These are phyloP conservation scores for Mariannaea sp. DNA, from an alignment of 2,329 filamentous ascomycete genomes.

Conservation along the genomic window DNA sequence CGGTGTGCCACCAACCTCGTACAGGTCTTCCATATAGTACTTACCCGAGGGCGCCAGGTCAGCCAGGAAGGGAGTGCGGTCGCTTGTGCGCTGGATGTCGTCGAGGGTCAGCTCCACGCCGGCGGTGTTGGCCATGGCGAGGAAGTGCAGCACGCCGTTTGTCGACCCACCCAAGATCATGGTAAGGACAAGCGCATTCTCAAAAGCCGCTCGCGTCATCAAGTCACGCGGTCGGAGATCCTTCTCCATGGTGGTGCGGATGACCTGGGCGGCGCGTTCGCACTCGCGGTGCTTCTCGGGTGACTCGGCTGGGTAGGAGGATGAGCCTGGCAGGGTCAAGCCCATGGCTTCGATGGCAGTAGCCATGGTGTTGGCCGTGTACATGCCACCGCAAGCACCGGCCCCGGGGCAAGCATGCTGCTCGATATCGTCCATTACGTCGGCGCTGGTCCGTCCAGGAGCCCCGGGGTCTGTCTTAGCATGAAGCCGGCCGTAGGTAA, in stretches of 20 bases:
- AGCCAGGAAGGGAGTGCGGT: constrained; percentile 85
- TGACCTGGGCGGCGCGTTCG: constrained; percentile 77
- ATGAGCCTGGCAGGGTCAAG: constrained; percentile 81
- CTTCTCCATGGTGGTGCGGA: constrained; percentile 78
- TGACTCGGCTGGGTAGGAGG: constrained; percentile 78
- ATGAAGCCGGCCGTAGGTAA: constrained; percentile 76
- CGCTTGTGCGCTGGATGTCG: constrained; percentile 79
- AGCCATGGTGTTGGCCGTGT: constrained; percentile 91
- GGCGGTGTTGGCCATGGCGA: constrained; percentile 88
- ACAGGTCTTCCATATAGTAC: constrained; percentile 88
- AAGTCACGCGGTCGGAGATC: constrained; percentile 83
- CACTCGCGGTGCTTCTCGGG: constrained; percentile 89
- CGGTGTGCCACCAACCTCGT: constrained; percentile 82
- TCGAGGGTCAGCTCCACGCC: constrained; percentile 77
- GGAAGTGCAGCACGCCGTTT: constrained; percentile 85
- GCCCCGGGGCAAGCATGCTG: constrained; percentile 67
- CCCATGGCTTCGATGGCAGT: constrained; percentile 89
- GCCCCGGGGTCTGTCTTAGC: constrained; percentile 66
- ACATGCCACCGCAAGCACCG: constrained; percentile 83
- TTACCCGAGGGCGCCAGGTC: constrained; percentile 83
- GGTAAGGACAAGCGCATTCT: constrained; percentile 87
- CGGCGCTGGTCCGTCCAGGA: constrained; percentile 69
- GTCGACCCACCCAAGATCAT: constrained; percentile 92
- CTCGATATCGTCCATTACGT: constrained; percentile 85
- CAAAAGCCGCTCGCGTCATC: constrained; percentile 78